These are phyloP conservation scores for Acmispon strigosus DNA, from an alignment of 306 rosid genomes.

Conservation along the genomic window DNA sequence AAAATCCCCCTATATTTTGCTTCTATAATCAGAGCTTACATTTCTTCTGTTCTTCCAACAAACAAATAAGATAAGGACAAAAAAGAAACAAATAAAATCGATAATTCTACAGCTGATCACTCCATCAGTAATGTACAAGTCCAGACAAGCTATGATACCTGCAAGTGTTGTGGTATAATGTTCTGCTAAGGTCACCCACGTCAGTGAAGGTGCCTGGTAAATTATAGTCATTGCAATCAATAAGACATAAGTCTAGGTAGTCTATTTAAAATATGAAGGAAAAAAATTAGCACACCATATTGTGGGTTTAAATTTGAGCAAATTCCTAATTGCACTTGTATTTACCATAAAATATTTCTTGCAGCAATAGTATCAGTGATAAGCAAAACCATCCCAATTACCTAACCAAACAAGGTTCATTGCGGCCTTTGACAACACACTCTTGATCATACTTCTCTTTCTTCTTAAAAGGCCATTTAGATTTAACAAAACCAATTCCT, in stretches of 20 bases:
- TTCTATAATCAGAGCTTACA: background rate
- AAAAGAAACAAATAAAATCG: background rate
- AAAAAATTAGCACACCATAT: background rate
- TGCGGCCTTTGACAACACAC: conserved; percentile 78
- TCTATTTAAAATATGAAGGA: background rate
- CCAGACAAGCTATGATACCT: conserved; percentile 43
- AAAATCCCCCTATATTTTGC: background rate
- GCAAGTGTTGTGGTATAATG: conserved; percentile 81
- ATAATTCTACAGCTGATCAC: background rate
- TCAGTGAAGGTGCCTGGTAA: conserved; percentile 78
- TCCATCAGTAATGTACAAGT: conserved; percentile 13
- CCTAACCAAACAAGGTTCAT: conserved; percentile 94
- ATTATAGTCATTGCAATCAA: background rate
- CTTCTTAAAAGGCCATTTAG: conserved; percentile 82
- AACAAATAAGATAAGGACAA: background rate
- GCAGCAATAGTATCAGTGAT: background rate
- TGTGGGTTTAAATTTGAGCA: background rate
- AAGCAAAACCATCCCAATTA: conserved; percentile 21
- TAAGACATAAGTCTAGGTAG: background rate
- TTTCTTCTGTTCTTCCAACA: background rate
- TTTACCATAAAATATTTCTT: background rate
- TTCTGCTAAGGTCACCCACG: conserved; percentile 54
- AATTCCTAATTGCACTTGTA: background rate
- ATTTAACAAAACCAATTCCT: conserved; percentile 71
- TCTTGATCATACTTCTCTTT: conserved; percentile 82